Base-by-base conservation (phyloP, 176 grass and related monocot species). In the Neostapfia colusana region DNA sequence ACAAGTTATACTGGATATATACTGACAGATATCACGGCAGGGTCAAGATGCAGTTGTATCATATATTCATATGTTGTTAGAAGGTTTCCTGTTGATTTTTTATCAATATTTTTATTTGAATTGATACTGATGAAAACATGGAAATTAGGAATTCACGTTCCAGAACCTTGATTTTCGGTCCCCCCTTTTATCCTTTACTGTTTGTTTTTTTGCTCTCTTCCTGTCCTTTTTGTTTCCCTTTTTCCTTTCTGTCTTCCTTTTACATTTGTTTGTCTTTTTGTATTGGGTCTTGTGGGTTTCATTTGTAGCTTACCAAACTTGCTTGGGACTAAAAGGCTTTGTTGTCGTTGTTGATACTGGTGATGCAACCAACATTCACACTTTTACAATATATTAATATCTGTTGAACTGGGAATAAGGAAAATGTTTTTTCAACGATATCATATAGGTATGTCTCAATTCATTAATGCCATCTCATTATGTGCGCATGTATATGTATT, bases 401-500 rank as follows among this genome's bases (percentile, higher is more conserved):
- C 54, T 7, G 6, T 39, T 71, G 17, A 77, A 66, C 70, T 11
- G 41, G 57, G 28, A 86, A 38, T 51, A 34, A 38, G 65, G 5
- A 73, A 15, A 18, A 0, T 74, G 41, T 20, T 24, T 1, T 50
- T 73, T 54, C 60, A 31, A 40, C 23, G 7, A 51, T 60, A 87
- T 67, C 60, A 43, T 65, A 21, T 10, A 11, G 16, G 12, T 53
- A 38, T 62, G 36, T 73, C 50, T 73, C 70, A 46, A 73, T 48
- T 60, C 7, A 34, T 54, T 78, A 31, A 69, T 71, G 73, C n/a
- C 21, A 36, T 83, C 24, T 53, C n/a, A 42, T 69, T 73, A 7
- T 20, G 24, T 59, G 46, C 13, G 11, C 21, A 37, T 17, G 41
- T 25, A 41, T 10, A 23, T 21, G 27, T 7, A 40, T 76, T 63